Percentiles rank a stretch among this genome's conserved stretches.
Conservation (phyloP, 192 early-diverging fungal species). For the Backusella liffmaniae region DNA sequence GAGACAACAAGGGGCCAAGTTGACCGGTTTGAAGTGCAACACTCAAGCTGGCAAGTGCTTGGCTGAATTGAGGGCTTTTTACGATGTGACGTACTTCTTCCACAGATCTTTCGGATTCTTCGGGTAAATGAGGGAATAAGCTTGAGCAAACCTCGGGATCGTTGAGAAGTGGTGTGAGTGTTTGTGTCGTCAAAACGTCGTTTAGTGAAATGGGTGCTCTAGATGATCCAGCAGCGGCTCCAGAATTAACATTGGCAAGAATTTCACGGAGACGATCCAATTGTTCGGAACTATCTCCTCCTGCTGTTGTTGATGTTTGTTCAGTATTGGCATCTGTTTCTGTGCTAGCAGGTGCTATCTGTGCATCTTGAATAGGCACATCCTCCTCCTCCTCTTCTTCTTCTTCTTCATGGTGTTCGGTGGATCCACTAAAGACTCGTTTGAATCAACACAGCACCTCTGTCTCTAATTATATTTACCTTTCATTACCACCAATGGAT, state of each 20-base stretch:
- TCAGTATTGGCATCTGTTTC: not conserved
- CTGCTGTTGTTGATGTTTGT: not conserved
- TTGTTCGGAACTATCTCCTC: not conserved
- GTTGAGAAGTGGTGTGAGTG: slow-evolving; percentile 13
- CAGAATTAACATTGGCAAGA: not conserved
- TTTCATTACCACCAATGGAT: slow-evolving; percentile 23
- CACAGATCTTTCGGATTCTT: not conserved
- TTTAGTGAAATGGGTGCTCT: not conserved
- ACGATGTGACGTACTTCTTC: slow-evolving; percentile 27
- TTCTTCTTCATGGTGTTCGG: not conserved
- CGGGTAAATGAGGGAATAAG: slow-evolving; percentile 27
- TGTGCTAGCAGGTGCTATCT: no score
- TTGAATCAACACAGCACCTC: no score
- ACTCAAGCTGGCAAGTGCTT: slow-evolving; percentile 20
- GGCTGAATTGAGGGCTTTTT: slow-evolving; percentile 15
- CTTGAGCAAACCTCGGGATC: not conserved
- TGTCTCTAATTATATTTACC: not conserved
- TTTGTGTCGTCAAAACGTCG: slow-evolving; percentile 9
- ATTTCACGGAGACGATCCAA: slow-evolving; percentile 9
- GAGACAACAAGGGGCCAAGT: slow-evolving; percentile 20
- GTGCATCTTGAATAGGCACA: not conserved
- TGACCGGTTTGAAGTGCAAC: slow-evolving; percentile 16
- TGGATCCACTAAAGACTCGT: not conserved
- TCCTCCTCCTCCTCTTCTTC: not conserved
- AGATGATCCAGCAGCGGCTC: not conserved